These are phyloP conservation scores for Alternaria consortialis DNA, from an alignment of 2,329 filamentous ascomycete genomes.

Conservation along the genomic window DNA sequence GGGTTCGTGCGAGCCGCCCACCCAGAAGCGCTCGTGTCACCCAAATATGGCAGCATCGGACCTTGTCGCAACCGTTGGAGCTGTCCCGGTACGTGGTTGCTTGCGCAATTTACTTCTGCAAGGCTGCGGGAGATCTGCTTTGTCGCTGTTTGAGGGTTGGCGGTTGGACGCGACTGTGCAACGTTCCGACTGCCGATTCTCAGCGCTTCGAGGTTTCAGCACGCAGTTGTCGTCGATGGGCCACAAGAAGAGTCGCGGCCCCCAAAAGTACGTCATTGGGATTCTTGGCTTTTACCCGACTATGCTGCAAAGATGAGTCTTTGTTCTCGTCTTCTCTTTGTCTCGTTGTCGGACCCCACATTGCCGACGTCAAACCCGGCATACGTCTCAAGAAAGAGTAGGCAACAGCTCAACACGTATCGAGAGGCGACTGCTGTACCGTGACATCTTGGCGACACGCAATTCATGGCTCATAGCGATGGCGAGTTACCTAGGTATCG, in stretches of 20 bases:
- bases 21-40: slow-evolving; percentile 42
- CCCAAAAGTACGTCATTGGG: background rate
- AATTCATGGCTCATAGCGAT: background rate
- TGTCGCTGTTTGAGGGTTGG: slow-evolving; percentile 22
- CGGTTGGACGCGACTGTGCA: slow-evolving; percentile 18
- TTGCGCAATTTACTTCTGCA: slow-evolving; percentile 25
- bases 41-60: slow-evolving; percentile 30
- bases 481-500: background rate
- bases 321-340: background rate
- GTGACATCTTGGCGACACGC: slow-evolving; percentile 8
- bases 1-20: slow-evolving; percentile 25
- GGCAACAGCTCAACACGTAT: slow-evolving; percentile 5
- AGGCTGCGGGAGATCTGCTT: slow-evolving; percentile 11
- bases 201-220: slow-evolving; percentile 34
- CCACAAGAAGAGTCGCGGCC: slow-evolving; percentile 15
- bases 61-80: slow-evolving; percentile 21
- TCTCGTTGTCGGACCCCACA: background rate
- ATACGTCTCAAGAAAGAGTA: background rate
- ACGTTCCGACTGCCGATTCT: slow-evolving; percentile 17
- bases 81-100: slow-evolving; percentile 22
- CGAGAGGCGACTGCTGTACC: background rate
- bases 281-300: background rate
- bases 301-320: background rate
- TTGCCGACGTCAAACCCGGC: slow-evolving; percentile 1
- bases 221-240: slow-evolving; percentile 15